These are phyloP conservation scores for Trichoderma pleuroti DNA, from an alignment of 2,329 filamentous ascomycete species.

Conservation along the genomic window DNA sequence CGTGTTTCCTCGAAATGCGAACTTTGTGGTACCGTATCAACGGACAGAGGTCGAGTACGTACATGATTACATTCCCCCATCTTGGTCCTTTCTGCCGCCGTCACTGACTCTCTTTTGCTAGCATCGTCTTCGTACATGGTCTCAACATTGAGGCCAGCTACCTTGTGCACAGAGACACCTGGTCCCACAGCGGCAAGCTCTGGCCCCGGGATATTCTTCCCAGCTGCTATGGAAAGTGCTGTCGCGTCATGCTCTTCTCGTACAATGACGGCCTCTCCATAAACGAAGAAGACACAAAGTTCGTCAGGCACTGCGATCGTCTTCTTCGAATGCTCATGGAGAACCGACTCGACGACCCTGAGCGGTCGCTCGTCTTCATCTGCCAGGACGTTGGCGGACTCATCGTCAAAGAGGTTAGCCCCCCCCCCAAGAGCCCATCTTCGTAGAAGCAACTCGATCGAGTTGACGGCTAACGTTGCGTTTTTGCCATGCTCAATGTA, in stretches of 20 bases:
- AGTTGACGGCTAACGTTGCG: neutral
- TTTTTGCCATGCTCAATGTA: neutral
- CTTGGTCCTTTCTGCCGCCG: too few species aligned
- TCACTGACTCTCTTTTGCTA: neutral
- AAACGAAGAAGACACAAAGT: neutral
- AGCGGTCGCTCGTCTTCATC: conserved; percentile 12
- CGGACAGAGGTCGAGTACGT: conserved; percentile 7
- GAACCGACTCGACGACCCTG: neutral
- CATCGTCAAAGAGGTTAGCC: conserved; percentile 15
- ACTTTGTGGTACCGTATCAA: neutral
- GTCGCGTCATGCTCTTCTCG: conserved; percentile 18
- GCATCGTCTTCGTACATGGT: conserved; percentile 12
- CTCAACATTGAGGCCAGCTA: conserved; percentile 15
- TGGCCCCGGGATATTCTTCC: conserved; percentile 18
- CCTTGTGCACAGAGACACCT: conserved; percentile 7
- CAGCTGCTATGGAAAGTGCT: neutral
- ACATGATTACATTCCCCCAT: neutral
- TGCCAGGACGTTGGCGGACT: conserved; percentile 17
- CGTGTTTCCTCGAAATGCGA: neutral
- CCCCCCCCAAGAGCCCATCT: neutral
- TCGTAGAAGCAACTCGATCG: neutral
- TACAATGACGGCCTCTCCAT: conserved; percentile 4
- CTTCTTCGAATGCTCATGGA: conserved; percentile 12
- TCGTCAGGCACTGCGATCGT: neutral
- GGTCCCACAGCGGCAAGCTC: neutral